Evolutionary conservation across 2,329 filamentous ascomycete genomes (phyloP), one percentile per base, ranked within the genome.

Genomic region (Alternaria sp.): DNA sequence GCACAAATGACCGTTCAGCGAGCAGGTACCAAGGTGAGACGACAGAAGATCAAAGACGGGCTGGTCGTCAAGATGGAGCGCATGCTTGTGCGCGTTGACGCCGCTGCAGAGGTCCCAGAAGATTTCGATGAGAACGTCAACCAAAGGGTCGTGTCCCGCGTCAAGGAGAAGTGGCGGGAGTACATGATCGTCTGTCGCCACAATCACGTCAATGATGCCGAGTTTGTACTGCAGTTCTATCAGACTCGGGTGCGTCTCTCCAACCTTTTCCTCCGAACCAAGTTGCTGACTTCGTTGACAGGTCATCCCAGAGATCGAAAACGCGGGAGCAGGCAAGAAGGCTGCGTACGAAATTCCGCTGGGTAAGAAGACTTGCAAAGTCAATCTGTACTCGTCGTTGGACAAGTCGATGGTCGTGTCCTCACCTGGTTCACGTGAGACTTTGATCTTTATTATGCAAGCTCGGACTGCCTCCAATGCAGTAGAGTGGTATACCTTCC

Each of bases 401-500:
- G 89, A 91, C 75, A 91, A 91, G 74, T 89, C 88, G 1, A 80
- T 90, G 18, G 89, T 88, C 10, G 78, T 90, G 10, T 90, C 88
- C 83, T 81, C 84, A 32, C 85, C 85, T 3, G 80, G 81, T 60
- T 83, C 82, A 56, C 78, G 75, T 18, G 84, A 86, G 3, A 88
- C 86, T 2, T 81, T 82, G 34, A 89, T 91, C 46, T 78, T 77
- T 54, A 87, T 90, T 61, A 83, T 91, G 75, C 84, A 87, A 30
- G 84, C 88, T 6, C 84, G 85, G 12, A 89, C 88, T 18, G 82
- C 84, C 2, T 85, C 86, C 6, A 86, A 86, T 67, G 86, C 87
- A 7, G 85, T 89, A 10, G 89, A 91, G 72, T 91, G 89, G 89
- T 90, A 88, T 71, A 90, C 88, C 0, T 90, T 90, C 64, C 79